Evolutionary conservation across 2,329 filamentous ascomycete species (phyloP), one percentile per base, ranked within the genome.

Genomic region (Cladosporium sphaerospermum): DNA sequence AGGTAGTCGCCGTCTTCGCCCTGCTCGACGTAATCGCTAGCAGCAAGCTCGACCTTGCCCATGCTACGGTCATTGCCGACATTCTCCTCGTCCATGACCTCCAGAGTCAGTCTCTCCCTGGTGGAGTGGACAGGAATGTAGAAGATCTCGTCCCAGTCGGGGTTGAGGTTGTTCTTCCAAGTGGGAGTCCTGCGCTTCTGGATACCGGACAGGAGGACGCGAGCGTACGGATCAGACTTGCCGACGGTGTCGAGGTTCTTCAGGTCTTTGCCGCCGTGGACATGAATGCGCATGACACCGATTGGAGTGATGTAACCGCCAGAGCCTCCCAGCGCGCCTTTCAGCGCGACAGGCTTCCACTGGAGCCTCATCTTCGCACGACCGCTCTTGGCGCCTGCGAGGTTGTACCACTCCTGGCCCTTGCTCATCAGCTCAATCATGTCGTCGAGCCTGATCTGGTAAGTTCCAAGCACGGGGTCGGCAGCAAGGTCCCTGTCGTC

Each of bases 1-100:
- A 86, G 71, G 64, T 88, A 97, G 64, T 95, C 88, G 54, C 90
- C 93, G 59, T 80, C 82, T 33, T 91, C 86, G 45, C 82, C 84
- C 67, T 96, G 84, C 4, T 74, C 73, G 57, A 97, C 80, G 67
- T 88, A 97, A 57, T 97, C 89, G 14, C 84, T 77, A 8, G 86
- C 84, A 49, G 81, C 77, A 23, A 96, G 71, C 60, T 97, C 91
- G 14, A 93, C 73, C 52, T 86, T 78, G 49, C 93, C 93, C 33
- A 99, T 79, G 40, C 87, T 87, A 53, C 93, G 86, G 69, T 99
- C 93, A 67, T 90, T 93, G 63, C 89, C 89, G 65, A 97, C 79
- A 61, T 84, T 91, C 71, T 99, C 93, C 56, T 93, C 84, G 63
- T 99, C 93, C 92, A 99, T 96, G 59, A 97, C 90, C 69, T 99